Base-by-base conservation (phyloP, 2,329 filamentous ascomycete genomes). In the Penicillium sp. region DNA sequence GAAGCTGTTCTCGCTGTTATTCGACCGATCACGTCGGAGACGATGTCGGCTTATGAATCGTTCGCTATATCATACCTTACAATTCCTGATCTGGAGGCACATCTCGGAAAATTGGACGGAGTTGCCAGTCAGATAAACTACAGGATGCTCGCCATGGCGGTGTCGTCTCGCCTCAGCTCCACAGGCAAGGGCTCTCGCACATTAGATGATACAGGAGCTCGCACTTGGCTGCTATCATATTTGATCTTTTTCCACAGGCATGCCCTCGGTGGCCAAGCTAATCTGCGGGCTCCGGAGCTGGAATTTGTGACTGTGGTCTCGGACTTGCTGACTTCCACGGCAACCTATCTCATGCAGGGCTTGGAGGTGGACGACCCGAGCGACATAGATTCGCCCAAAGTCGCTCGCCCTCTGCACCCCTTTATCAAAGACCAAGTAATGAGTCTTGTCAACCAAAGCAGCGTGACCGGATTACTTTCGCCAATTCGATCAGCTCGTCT, bases 371-470 rank as follows among this genome's bases (percentile, higher is more conserved):
- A 68, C 47, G 57, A 64, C 41, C 36, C 50, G 43, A 44, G 54
- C 47, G 51, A 65, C 40, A 27, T 51, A 19, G 54, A 56, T 25
- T 32, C 53, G n/a, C 36, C 54, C 50, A 62, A 42, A 58, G 65
- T 43, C 20, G 33, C 35, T 4, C 50, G 36, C 15, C 63, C 53
- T 55, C 45, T 72, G 21, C 62, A 62, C 39, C 54, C 71, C 0
- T 85, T 88, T 56, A 65, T 94, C 9, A 75, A 76, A 32, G 71
- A 76, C 0, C 80, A 88, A 52, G 69, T 95, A 2, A 65, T 77
- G 11, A 85, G 83, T 7, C 69, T 95, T 6, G 80, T 94, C 20
- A 83, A 89, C 47, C 80, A 87, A 60, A 76, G 82, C 29, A 86
- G 84, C 26, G 86, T 95, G 38, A 79, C 83, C 0, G 75, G 75